Conservation (phyloP, 1,284 basidiomycete species). For the Cystobasidium slooffiae region DNA sequence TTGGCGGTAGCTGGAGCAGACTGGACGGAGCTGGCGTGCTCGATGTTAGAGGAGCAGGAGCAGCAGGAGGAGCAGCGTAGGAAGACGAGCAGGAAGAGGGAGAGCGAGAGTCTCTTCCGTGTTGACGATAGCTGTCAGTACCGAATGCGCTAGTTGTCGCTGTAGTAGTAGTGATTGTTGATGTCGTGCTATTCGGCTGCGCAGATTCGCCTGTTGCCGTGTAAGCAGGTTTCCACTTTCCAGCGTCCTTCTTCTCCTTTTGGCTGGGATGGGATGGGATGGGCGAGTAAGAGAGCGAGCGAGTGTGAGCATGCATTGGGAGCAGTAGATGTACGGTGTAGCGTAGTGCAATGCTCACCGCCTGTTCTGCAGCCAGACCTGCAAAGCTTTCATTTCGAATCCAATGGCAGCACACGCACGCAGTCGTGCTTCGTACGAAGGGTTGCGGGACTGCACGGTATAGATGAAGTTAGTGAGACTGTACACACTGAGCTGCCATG, state of each 20-base stretch:
- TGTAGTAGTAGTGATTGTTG: neutral
- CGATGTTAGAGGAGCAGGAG: too few species aligned
- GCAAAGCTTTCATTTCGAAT: conserved; percentile 22
- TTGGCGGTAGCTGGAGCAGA: too few species aligned
- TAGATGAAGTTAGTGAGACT: neutral
- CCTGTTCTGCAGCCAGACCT: conserved; percentile 38
- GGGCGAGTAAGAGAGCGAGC: neutral
- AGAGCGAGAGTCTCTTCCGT: neutral
- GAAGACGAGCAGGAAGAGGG: too few species aligned
- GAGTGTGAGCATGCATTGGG: neutral
- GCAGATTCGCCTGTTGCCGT: conserved; percentile 25
- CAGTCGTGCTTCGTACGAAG: conserved; percentile 16
- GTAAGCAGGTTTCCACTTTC: conserved; percentile 41
- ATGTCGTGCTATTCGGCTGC: neutral
- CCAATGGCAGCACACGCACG: conserved; percentile 18
- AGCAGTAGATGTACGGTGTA: neutral
- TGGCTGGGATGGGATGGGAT: conserved; percentile 27
- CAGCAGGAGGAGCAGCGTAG: too few species aligned
- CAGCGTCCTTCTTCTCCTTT: conserved; percentile 45
- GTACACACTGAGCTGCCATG: too few species aligned
- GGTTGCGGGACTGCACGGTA: conserved; percentile 11
- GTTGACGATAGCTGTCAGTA: neutral
- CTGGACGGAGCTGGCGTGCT: too few species aligned
- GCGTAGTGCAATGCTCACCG: conserved; percentile 15
- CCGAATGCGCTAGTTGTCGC: neutral